Evolutionary conservation across 306 rosid genomes (phyloP).

Genomic region (Argentina anserina): DNA sequence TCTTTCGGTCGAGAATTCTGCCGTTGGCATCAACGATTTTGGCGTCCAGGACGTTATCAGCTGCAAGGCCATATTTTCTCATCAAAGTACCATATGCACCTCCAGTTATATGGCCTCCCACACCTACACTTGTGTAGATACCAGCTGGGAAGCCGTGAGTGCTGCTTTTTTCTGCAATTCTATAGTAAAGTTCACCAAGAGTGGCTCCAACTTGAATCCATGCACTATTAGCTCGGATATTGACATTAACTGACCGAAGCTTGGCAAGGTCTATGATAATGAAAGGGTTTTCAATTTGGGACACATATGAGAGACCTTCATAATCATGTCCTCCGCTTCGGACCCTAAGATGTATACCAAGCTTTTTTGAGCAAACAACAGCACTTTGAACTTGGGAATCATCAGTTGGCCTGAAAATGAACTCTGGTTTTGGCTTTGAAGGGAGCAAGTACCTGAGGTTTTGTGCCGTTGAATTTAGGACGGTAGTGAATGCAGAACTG

Average conservation of each 20-base stretch:
- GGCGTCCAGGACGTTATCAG: conserved; percentile 62
- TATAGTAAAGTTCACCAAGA: conserved; percentile 65
- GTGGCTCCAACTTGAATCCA: conserved; percentile 69
- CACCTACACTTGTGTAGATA: conserved; percentile 62
- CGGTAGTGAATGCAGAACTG: conserved; percentile 37
- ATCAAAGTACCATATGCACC: conserved; percentile 80
- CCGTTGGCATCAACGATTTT: conserved; percentile 49
- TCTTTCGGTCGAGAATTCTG: conserved; percentile 40
- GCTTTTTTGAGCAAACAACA: conserved; percentile 47
- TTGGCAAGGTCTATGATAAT: conserved; percentile 18
- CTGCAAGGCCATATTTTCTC: conserved; percentile 74
- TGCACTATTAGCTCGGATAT: not conserved
- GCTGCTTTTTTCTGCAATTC: conserved; percentile 52
- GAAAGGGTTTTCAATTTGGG: conserved; percentile 19
- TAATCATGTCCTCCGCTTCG: conserved; percentile 32
- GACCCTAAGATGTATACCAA: conserved; percentile 44
- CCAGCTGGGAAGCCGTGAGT: conserved; percentile 75
- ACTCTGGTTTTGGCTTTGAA: conserved; percentile 52
- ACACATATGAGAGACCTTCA: conserved; percentile 27
- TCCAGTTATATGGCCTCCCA: conserved; percentile 75
- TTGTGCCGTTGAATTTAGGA: conserved; percentile 64
- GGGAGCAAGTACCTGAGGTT: conserved; percentile 52
- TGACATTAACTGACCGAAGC: conserved; percentile 10
- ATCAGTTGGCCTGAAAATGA: conserved; percentile 54
- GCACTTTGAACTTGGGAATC: conserved; percentile 65